Base-by-base conservation (phyloP, 2,329 filamentous ascomycete genomes). In the Pseudogymnoascus sp. region DNA sequence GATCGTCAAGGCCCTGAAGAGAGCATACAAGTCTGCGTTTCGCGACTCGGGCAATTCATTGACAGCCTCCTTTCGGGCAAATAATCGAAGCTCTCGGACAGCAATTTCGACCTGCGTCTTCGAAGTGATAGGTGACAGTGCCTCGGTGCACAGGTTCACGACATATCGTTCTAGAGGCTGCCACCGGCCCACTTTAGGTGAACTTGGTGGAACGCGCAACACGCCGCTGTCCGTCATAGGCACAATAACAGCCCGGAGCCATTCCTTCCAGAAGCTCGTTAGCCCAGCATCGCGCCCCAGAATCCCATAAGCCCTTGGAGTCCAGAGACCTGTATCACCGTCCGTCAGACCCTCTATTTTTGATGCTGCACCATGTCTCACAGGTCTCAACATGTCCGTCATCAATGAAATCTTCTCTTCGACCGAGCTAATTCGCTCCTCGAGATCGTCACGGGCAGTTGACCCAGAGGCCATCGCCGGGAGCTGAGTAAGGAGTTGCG, bases 391-490 rank as follows among this genome's bases (percentile, higher is more conserved):
- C 77, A 99, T 88, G 76, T 99, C 95, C 1, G 93, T 92, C 95
- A 99, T 99, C 63, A 99, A 80, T 34, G 86, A 86, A 70, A 99
- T 99, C 77, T 97, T 97, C 78, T 99, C 95, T 76, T 99, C 95
- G 7, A 97, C 93, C 0, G 90, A 83, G 72, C 93, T 96, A 73
- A 99, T 99, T 72, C 97, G 87, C 64, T 97, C 95, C 73, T 97
- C 95, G 26, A 99, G 80, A 36, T 82, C 80, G 69, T 99, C 95
- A 70, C 95, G 86, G 62, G 87, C 91, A 4, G 85, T 78, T 0
- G 91, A 93, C 1, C 91, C 93, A 6, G 91, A 96, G 2, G 87
- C 84, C 1, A 92, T 85, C 0, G 85, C 86, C 0, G 93, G 92
- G 34, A 99, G 81, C 74, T 89, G 86, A 4, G 93, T 88, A 36